Evolutionary conservation across 148 eudicot species (phyloP), one percentile per base, ranked within the genome.

Genomic region (Nepenthes gracilis): DNA sequence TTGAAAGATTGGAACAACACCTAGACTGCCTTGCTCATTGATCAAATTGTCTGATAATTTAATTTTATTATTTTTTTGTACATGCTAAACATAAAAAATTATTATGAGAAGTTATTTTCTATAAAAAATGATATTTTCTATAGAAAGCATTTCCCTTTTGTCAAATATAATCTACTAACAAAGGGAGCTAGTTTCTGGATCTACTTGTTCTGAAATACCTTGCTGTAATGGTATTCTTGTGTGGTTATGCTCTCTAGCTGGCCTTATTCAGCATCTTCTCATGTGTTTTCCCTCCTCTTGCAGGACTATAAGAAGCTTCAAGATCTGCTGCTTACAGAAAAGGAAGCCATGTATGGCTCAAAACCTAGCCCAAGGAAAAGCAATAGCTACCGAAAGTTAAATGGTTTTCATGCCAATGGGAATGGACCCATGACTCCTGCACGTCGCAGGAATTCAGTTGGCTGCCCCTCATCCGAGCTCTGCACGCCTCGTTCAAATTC

Each of bases 301-400:
- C 72, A 84, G 90, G 90, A 81, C 68, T 83, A 84, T 64, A 84
- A 84, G 76, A 84, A 81, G 78, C 84, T 81, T 38, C 83, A 79
- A 57, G 86, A 81, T 66, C 60, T 81, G 74, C 72, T 84, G 15
- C 77, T 77, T 11, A 68, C 82, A 12, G 84, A 84, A 59, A 84
- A 79, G 57, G 90, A 84, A 81, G 60, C 81, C 37, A 68, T 77
- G 36, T 81, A 78, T 52, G 90, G 90, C 47, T 79, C 86, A 32
- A 79, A 77, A 68, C 90, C 84, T 34, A 81, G 86, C 69, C 90
- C 90, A 4, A 77, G 81, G 70, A 77, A 78, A 81, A 66, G 61
- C 80, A 79, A 45, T 67, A 81, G 86, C 77, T 84, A 75, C 63
- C 79, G 86, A 70, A 84, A 70, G 72, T 36, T 74, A 33, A 81